Percentiles rank a stretch among this genome's conserved stretches.
These are phyloP conservation scores for Capsicum chinense DNA, from an alignment of 257 asterid genomes.

Conservation along the genomic window DNA sequence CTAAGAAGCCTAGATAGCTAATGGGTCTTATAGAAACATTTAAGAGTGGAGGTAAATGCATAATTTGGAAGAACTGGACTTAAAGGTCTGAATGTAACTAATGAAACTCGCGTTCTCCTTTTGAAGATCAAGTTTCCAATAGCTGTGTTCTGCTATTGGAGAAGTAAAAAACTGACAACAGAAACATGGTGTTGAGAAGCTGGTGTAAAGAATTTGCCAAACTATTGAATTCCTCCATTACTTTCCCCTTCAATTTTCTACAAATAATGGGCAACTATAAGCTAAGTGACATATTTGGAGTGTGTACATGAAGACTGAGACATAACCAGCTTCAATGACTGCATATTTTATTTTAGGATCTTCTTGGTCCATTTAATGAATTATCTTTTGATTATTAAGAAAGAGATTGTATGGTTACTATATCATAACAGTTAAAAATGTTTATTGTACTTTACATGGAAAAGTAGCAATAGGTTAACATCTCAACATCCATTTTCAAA, in stretches of 20 bases:
- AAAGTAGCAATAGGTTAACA: neutral
- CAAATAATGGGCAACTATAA: neutral
- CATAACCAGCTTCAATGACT: neutral
- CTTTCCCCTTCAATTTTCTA: neutral
- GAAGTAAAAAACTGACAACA: too few relatives aligned
- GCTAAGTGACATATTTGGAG: neutral
- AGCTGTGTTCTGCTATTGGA: too few relatives aligned
- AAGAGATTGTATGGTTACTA: slow-evolving; percentile 8
- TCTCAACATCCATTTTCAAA: neutral
- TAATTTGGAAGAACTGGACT: too few relatives aligned
- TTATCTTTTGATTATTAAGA: slow-evolving; percentile 3
- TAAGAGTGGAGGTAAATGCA: too few relatives aligned
- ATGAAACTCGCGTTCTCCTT: too few relatives aligned
- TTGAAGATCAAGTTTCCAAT: too few relatives aligned
- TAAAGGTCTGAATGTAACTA: too few relatives aligned
- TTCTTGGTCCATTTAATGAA: slow-evolving; percentile 24
- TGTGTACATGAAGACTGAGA: neutral
- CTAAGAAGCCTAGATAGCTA: too few relatives aligned
- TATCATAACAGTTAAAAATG: neutral
- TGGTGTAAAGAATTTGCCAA: neutral
- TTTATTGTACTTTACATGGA: neutral
- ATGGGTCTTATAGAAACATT: too few relatives aligned
- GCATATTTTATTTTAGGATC: neutral
- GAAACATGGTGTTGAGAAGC: neutral
- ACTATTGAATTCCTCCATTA: neutral